Evolutionary conservation across 768 basidiomycete species (phyloP), one percentile per base, ranked within the genome.

Genomic region (Boletellus ananiceps): DNA sequence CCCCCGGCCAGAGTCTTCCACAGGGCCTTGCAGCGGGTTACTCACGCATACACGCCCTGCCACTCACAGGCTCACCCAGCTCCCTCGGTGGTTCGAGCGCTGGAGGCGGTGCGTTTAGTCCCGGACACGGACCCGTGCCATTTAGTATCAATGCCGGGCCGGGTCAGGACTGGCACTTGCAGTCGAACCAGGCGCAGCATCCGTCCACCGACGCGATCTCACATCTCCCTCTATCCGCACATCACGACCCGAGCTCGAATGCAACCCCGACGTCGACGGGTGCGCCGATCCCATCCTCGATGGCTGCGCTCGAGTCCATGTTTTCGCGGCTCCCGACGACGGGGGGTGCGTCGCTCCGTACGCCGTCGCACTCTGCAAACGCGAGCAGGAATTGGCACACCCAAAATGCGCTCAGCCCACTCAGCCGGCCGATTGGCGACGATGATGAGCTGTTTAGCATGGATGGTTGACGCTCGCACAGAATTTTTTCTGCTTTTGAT

Each of bases 11-110:
- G 69, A 86, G 83, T 67, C 74, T 95, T 12, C 93, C 94, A 1
- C 92, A 94, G 48, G 93, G 93, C 31, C 78, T 97, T 25, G 93
- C 93, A 0, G 90, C 90, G 0, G 93, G 93, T 0, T 84, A 93
- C 62, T 93, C 89, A 25, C 78, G 93, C 50, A 85, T 97, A 49
- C 93, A 97, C 57, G 86, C 93, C 1, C 71, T 76, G 23, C 76
- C 79, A 0, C 65, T 61, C n/a, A 40, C 63, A 1, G 68, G 70
- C 18, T 76, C 72, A 0, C 76, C 76, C 18, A 44, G 61, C 33
- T 67, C 66, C 4, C 29, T 64, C 15, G 58, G 64, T 3, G 57
- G 62, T 0, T 64, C 62, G 33, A 65, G 60, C 44, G 55, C 56
- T 19, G 64, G 64, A 18, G 65, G 55, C 0, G 54, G 59, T 11